Evolutionary conservation across 2,329 filamentous ascomycete species (phyloP).

Genomic region (Fusarium sp.): DNA sequence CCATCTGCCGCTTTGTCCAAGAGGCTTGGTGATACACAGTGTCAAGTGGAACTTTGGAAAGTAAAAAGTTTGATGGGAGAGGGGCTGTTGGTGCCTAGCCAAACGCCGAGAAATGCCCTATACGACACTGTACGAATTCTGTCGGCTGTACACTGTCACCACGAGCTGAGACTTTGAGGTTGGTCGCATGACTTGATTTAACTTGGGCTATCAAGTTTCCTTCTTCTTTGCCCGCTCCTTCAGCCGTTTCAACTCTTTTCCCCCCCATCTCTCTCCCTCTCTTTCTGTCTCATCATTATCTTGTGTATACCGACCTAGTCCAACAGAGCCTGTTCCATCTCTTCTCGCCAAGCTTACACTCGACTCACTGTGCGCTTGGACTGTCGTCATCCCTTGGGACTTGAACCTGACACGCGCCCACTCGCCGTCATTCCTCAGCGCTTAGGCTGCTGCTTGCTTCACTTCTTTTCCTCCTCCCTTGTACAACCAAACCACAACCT

Average conservation of each 20-base stretch:
- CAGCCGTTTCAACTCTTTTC: background rate
- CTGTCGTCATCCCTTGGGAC: slow-evolving; percentile 37
- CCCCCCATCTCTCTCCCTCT: no score
- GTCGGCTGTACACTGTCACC: slow-evolving; percentile 17
- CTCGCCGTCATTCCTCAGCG: slow-evolving; percentile 27
- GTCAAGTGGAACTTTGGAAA: background rate
- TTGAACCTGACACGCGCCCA: slow-evolving; percentile 7
- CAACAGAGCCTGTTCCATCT: slow-evolving; percentile 1
- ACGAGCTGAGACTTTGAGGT: slow-evolving; percentile 25
- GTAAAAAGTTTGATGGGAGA: slow-evolving; percentile 1
- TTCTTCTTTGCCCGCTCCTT: background rate
- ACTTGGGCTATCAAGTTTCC: background rate
- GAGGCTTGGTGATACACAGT: slow-evolving; percentile 24
- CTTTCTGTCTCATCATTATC: background rate
- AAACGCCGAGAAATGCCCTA: slow-evolving; percentile 15
- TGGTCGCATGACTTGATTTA: slow-evolving; percentile 34
- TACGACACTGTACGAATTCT: slow-evolving; percentile 21
- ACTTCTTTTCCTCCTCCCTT: slow-evolving; percentile 6
- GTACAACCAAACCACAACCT: background rate
- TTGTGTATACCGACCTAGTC: background rate
- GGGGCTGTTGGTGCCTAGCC: slow-evolving; percentile 13
- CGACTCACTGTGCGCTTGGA: slow-evolving; percentile 20
- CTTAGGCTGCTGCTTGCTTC: background rate
- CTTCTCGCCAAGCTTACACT: slow-evolving; percentile 16
- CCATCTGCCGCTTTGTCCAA: background rate